Evolutionary conservation across 192 early-diverging fungal genomes (phyloP), one percentile per base, ranked within the genome.

Genomic region (Backusella mclennaniae): DNA sequence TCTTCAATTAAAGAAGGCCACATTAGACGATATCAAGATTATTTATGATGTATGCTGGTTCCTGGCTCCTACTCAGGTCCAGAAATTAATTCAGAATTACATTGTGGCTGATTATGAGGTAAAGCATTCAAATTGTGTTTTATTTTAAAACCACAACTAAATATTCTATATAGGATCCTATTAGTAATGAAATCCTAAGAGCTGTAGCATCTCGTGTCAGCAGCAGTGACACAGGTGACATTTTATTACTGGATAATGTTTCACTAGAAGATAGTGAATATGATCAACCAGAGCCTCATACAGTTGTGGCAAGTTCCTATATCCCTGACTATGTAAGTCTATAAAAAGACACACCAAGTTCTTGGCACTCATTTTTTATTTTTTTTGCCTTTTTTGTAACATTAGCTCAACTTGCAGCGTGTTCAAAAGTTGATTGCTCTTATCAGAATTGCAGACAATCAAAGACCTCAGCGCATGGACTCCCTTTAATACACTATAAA

Each of bases 1-100:
- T 38, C 80, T 99, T 76, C 98, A 98, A 77, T 87, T 99, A 82
- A 96, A 96, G 87, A 97, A 97, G 89, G 94, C 74, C 53, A 69
- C 73, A 42, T 75, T 84, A 21, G 90, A 93, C 56, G 98, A 99
- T 78, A 97, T 99, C 75, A 95, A 99, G 76, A 97, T 95, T 67
- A 98, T 99, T 80, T 99, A 99, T 76, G 97, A 98, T 87, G 97
- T 98, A 23, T 98, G 97, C 85, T 97, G 95, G 89, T 87, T 98
- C 80, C 87, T 99, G 76, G 96, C 96, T 76, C 93, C 96, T 6
- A 93, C 94, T 6, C 98, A 99, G 85, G 96, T 99, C 84, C 96
- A 97, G 86, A 98, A 98, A 89, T 85, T 99, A 46, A 91, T 99
- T 38, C 93, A 93, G 12, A 92, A 98, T 78, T 99, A 99, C 80